Conservation (phyloP, 1,139 yeast species). For the Geotrichum histeridarum region DNA sequence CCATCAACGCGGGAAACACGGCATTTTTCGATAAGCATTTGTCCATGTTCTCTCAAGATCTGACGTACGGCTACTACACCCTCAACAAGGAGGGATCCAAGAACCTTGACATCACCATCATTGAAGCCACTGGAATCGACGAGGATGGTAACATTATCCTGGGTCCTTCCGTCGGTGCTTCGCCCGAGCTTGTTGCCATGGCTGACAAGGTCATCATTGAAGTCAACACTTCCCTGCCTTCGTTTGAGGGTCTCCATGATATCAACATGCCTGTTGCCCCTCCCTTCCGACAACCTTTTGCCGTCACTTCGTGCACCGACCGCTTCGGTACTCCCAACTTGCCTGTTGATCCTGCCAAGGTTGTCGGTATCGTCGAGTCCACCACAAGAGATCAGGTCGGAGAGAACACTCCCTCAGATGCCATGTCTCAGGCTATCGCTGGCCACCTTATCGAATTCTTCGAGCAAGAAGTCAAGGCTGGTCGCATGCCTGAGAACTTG, state of each 20-base stretch:
- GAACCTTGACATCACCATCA: conserved; percentile 70
- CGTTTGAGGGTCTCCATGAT: conserved; percentile 94
- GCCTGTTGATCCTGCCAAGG: conserved; percentile 83
- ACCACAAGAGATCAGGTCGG: conserved; percentile 72
- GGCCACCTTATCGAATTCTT: conserved; percentile 80
- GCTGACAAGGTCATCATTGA: conserved; percentile 89
- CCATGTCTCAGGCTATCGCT: conserved; percentile 72
- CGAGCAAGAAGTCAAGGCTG: conserved; percentile 79
- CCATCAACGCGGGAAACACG: conserved; percentile 83
- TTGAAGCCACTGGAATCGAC: conserved; percentile 97
- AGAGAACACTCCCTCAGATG: conserved; percentile 84
- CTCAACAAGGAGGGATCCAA: conserved; percentile 44
- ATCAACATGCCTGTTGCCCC: conserved; percentile 89
- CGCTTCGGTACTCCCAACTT: conserved; percentile 68
- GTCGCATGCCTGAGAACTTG: conserved; percentile 87
- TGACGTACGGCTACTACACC: conserved; percentile 93
- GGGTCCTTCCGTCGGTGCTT: conserved; percentile 97
- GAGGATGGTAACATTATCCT: conserved; percentile 92
- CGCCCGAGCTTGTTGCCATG: conserved; percentile 83
- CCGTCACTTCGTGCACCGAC: conserved; percentile 70
- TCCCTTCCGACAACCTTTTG: conserved; percentile 83
- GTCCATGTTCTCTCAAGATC: conserved; percentile 96
- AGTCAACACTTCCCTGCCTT: conserved; percentile 86
- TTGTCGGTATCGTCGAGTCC: conserved; percentile 88
- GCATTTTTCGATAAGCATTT: conserved; percentile 90